A percentile compares a stretch with the other conserved stretches of the same genome.
Evolutionary conservation across 768 basidiomycete species (phyloP).

Genomic region (Mycena floridula): DNA sequence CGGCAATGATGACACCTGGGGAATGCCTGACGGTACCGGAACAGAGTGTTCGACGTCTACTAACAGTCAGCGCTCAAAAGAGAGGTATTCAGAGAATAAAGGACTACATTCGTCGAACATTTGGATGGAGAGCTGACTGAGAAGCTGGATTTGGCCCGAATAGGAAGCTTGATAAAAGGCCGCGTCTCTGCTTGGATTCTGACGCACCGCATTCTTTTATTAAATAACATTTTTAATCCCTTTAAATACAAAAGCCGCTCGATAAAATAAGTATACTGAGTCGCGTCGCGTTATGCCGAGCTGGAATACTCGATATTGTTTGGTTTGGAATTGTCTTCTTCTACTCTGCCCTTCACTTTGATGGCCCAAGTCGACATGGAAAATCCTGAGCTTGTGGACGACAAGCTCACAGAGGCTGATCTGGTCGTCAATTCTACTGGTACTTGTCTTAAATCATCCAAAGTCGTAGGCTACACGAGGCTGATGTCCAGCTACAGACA

Average conservation of each 20-base stretch:
- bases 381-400: slow-evolving; percentile 11
- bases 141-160: no score
- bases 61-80: no score
- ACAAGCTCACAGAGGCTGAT: slow-evolving; percentile 16
- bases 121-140: no score
- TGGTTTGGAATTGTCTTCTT: slow-evolving; percentile 1
- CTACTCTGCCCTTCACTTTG: slow-evolving; percentile 2
- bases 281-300: not conserved
- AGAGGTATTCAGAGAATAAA: no score
- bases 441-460: not conserved
- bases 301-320: not conserved
- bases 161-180: no score
- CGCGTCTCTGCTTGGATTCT: no score
- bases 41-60: no score
- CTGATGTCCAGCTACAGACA: slow-evolving; percentile 13
- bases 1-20: no score
- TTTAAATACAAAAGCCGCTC: not conserved
- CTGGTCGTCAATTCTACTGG: slow-evolving; percentile 14
- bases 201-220: no score
- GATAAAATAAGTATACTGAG: not conserved
- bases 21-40: no score
- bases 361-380: slow-evolving; percentile 31
- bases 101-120: no score
- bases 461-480: slow-evolving; percentile 29
- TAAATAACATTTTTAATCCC: not conserved